A percentile compares a stretch with the other conserved stretches of the same genome.
phyloP scores from a whole-genome alignment of 768 basidiomycete species.

The Pulveroboletus sp. region DNA sequence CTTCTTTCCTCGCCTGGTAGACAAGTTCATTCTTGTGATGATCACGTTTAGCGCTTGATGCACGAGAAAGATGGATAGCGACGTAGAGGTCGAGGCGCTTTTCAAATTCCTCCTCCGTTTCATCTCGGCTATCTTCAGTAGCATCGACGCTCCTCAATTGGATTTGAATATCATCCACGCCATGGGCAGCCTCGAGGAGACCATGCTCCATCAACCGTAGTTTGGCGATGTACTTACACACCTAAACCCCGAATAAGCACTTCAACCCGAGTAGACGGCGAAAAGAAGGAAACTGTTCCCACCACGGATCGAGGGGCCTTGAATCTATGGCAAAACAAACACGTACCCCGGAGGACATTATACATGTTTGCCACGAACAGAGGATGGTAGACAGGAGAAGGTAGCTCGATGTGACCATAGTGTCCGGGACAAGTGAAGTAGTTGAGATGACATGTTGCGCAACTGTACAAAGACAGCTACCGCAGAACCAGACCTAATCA shows the following conservation, averaged over 20 bases:
- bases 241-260: constrained; percentile 36
- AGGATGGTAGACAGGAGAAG: constrained; percentile 93
- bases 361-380: constrained; percentile 92
- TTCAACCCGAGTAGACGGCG: constrained; percentile 5
- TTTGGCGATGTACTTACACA: constrained; percentile 81
- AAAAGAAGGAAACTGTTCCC: constrained; percentile 24
- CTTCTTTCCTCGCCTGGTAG: constrained; percentile 78
- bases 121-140: constrained; percentile 43
- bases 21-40: constrained; percentile 86
- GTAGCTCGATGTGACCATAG: constrained; percentile 96
- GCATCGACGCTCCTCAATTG: constrained; percentile 30
- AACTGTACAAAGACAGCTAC: constrained; percentile 45
- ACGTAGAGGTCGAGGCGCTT: constrained; percentile 64
- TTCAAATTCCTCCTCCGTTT: constrained; percentile 59
- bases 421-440: constrained; percentile 97
- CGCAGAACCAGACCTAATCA: neutral
- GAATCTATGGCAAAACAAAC: constrained; percentile 93
- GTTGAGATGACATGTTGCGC: constrained; percentile 86
- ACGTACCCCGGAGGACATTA: constrained; percentile 79
- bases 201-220: constrained; percentile 87
- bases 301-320: constrained; percentile 75
- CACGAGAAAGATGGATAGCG: constrained; percentile 39
- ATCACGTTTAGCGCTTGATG: constrained; percentile 62
- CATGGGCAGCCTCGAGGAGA: constrained; percentile 74
- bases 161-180: constrained; percentile 64